These are phyloP conservation scores for Trichoderma sp. DNA, from an alignment of 2,329 filamentous ascomycete species.

Conservation along the genomic window DNA sequence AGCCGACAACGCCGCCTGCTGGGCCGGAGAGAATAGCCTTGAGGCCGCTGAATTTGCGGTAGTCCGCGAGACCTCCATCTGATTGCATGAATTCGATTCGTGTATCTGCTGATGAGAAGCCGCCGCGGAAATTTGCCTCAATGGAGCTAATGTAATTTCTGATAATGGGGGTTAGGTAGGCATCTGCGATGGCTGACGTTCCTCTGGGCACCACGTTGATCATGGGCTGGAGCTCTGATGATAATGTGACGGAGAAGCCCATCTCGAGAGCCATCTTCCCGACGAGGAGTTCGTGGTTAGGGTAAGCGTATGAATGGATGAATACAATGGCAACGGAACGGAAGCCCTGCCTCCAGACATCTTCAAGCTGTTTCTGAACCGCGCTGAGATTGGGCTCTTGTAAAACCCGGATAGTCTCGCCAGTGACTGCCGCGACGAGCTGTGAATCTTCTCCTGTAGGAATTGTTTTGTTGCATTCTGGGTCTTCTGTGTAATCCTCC, in stretches of 20 bases:
- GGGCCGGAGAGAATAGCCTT: conserved; percentile 73
- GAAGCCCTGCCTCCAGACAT: conserved; percentile 65
- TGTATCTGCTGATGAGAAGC: conserved; percentile 42
- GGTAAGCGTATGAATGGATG: conserved; percentile 70
- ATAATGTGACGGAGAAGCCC: conserved; percentile 48
- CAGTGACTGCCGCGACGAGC: conserved; percentile 68
- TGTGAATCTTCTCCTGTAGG: conserved; percentile 55
- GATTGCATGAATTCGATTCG: conserved; percentile 77
- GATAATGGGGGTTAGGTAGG: conserved; percentile 49
- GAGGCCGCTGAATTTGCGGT: conserved; percentile 68
- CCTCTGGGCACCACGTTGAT: conserved; percentile 51
- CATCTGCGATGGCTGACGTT: conserved; percentile 49
- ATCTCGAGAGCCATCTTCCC: conserved; percentile 44
- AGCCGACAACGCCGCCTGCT: conserved; percentile 77
- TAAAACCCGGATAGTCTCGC: conserved; percentile 70
- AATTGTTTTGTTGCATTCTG: conserved; percentile 48
- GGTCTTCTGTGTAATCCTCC: conserved; percentile 74
- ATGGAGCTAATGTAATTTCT: conserved; percentile 43
- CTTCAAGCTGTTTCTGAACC: conserved; percentile 61
- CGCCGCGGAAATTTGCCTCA: conserved; percentile 44
- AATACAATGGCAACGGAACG: conserved; percentile 60
- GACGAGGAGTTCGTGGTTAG: conserved; percentile 57
- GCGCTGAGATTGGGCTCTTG: conserved; percentile 58
- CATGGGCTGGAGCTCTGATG: conserved; percentile 47
- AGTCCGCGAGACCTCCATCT: conserved; percentile 55